Percentiles rank a stretch among this genome's conserved stretches.
These are phyloP conservation scores for Saccharomyces hybrid DNA, from an alignment of 1,139 yeast species.

Conservation along the genomic window DNA sequence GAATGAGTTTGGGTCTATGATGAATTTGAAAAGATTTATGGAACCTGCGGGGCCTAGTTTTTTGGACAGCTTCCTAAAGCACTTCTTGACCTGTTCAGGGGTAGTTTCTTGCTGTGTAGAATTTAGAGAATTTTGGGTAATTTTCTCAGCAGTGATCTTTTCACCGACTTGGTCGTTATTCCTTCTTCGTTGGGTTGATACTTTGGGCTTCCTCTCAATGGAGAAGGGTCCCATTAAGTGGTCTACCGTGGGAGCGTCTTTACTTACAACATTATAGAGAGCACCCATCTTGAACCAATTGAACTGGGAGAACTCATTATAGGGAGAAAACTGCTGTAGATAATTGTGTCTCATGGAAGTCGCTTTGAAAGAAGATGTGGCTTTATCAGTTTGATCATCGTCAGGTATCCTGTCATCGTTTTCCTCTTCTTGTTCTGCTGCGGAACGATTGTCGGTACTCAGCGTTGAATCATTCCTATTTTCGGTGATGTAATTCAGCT, in stretches of 20 bases:
- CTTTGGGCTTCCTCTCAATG: constrained; percentile 46
- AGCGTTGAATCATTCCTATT: constrained; percentile 3
- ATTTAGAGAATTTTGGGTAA: constrained; percentile 45
- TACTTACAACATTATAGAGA: constrained; percentile 42
- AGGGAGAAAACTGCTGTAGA: constrained; percentile 21
- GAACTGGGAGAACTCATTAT: constrained; percentile 31
- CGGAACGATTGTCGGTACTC: constrained; percentile 22
- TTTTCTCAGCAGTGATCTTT: constrained; percentile 48
- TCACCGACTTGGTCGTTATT: constrained; percentile 40
- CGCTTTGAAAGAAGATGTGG: constrained; percentile 17
- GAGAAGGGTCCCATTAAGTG: constrained; percentile 69
- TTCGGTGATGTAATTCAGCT: constrained; percentile 13
- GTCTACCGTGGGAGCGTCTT: constrained; percentile 46
- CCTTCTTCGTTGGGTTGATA: constrained; percentile 33
- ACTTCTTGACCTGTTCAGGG: constrained; percentile 49
- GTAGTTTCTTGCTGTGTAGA: constrained; percentile 49
- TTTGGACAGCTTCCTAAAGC: constrained; percentile 36
- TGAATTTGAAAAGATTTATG: constrained; percentile 56
- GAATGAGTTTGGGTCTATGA: constrained; percentile 70
- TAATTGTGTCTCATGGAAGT: constrained; percentile 13
- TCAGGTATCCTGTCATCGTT: constrained; percentile 10
- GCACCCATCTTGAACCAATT: constrained; percentile 61
- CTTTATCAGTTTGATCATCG: constrained; percentile 10
- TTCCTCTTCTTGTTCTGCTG: constrained; percentile 11
- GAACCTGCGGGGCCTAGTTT: constrained; percentile 33